Conservation (phyloP, 371 early-diverging fungal genomes). For the Haplosporangium sp. region DNA sequence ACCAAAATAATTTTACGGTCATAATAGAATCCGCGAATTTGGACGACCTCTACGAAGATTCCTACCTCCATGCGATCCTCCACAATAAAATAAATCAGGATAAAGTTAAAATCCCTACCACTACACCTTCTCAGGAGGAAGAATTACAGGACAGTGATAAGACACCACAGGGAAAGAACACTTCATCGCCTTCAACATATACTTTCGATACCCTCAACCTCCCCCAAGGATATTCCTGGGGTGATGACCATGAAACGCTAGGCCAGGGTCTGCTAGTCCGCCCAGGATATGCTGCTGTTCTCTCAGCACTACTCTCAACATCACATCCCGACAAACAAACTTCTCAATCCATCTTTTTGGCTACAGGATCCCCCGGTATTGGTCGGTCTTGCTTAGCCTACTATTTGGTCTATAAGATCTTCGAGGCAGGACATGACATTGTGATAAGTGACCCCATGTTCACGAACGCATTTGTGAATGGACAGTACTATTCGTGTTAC, state of each 20-base stretch:
- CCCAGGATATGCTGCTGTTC: slow-evolving; percentile 28
- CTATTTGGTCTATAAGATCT: slow-evolving; percentile 34
- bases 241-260: slow-evolving; percentile 46
- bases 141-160: not conserved
- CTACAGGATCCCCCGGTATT: slow-evolving; percentile 28
- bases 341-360: slow-evolving; percentile 31
- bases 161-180: not conserved
- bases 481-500: slow-evolving; percentile 33
- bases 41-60: slow-evolving; percentile 54
- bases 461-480: slow-evolving; percentile 44
- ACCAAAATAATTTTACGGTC: too few relatives aligned
- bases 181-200: not conserved
- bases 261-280: slow-evolving; percentile 31
- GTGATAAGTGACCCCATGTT: slow-evolving; percentile 53
- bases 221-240: slow-evolving; percentile 40
- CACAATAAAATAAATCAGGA: slow-evolving; percentile 34
- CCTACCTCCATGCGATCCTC: slow-evolving; percentile 42
- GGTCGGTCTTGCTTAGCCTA: slow-evolving; percentile 48
- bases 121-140: slow-evolving; percentile 2
- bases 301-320: slow-evolving; percentile 19
- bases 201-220: slow-evolving; percentile 23
- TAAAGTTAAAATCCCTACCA: slow-evolving; percentile 8
- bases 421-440: slow-evolving; percentile 39
- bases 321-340: not conserved
- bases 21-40: slow-evolving; percentile 34